Conservation (phyloP, 2,329 filamentous ascomycete species). For the Blastomyces silverae region DNA sequence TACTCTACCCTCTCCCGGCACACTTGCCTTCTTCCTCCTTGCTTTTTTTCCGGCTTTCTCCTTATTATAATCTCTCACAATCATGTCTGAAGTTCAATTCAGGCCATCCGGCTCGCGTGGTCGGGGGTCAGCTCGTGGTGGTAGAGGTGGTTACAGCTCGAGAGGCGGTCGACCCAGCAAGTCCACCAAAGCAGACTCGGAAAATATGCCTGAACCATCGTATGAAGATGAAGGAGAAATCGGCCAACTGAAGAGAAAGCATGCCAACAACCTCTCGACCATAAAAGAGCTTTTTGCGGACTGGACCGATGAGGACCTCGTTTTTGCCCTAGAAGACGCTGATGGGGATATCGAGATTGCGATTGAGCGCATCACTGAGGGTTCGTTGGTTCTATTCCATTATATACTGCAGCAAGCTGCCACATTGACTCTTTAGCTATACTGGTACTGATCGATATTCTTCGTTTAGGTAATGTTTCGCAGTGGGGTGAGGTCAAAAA, state of each 20-base stretch:
- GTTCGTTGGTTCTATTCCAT: constrained; percentile 27
- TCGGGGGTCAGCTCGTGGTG: constrained; percentile 82
- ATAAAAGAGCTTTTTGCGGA: constrained; percentile 91
- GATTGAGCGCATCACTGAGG: constrained; percentile 48
- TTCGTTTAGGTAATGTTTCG: constrained; percentile 42
- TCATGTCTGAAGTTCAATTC: constrained; percentile 92
- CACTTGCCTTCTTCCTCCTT: constrained; percentile 27
- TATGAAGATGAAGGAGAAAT: constrained; percentile 83
- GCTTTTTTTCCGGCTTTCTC: constrained; percentile 23
- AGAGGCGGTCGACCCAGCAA: constrained; percentile 64
- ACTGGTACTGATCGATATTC: constrained; percentile 10
- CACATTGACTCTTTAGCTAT: neutral
- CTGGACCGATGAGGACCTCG: constrained; percentile 91
- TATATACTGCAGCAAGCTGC: constrained; percentile 9
- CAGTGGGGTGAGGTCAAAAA: constrained; percentile 51
- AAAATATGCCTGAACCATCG: constrained; percentile 52
- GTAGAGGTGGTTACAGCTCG: constrained; percentile 65
- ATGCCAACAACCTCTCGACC: constrained; percentile 67
- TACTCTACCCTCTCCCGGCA: constrained; percentile 18
- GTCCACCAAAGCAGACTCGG: constrained; percentile 67
- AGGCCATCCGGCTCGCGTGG: constrained; percentile 76
- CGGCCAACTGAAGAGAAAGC: constrained; percentile 84
- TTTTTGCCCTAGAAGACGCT: constrained; percentile 81
- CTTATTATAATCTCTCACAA: constrained; percentile 36
- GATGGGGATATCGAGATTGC: constrained; percentile 45